These are phyloP conservation scores for Psilocybe subaeruginosa DNA, from an alignment of 768 basidiomycete genomes.

Conservation along the genomic window DNA sequence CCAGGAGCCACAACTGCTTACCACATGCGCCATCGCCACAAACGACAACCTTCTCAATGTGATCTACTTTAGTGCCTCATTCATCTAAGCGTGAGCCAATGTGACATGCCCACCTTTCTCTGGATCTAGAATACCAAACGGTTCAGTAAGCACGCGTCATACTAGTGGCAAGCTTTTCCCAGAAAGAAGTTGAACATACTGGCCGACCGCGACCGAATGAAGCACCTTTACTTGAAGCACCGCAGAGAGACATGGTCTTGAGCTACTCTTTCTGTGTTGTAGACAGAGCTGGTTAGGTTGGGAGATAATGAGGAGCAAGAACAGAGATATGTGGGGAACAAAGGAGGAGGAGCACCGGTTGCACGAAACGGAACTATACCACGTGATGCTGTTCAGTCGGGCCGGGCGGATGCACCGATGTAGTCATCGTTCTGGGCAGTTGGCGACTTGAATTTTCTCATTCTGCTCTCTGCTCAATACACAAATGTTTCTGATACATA, in stretches of 20 bases:
- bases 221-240: slow-evolving; percentile 49
- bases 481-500: neutral
- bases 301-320: neutral
- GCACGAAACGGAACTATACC: slow-evolving; percentile 9
- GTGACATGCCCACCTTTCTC: slow-evolving; percentile 39
- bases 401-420: neutral
- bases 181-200: slow-evolving; percentile 33
- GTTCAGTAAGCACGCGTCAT: slow-evolving; percentile 3
- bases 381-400: slow-evolving; percentile 14
- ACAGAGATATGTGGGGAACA: slow-evolving; percentile 7
- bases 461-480: neutral
- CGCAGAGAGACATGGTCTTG: slow-evolving; percentile 53
- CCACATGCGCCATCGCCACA: slow-evolving; percentile 97
- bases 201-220: slow-evolving; percentile 62
- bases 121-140: slow-evolving; percentile 38
- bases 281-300: neutral
- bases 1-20: slow-evolving; percentile 34
- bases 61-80: slow-evolving; percentile 11
- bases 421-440: neutral
- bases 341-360: slow-evolving; percentile 6
- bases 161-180: neutral
- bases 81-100: neutral
- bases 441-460: neutral
- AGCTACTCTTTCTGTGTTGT: neutral
- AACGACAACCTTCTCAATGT: slow-evolving; percentile 66